Conservation (phyloP, 352 stramenopile species). For the Ophiocytium majus region DNA sequence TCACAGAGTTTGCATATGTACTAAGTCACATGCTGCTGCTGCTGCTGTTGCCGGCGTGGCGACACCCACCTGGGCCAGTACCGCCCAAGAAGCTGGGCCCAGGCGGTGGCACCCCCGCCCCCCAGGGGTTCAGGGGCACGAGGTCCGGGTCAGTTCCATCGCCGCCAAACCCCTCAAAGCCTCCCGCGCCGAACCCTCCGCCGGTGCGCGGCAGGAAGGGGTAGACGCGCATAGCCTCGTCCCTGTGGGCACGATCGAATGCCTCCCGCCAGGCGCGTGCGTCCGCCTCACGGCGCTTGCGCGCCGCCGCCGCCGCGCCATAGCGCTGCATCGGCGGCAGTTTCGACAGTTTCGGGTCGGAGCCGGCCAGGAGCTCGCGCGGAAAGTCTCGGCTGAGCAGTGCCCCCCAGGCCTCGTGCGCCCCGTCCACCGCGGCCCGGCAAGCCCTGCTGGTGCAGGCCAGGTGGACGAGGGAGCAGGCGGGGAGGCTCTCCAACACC, state of each 20-base stretch:
- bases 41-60: too few species aligned
- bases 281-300: neutral
- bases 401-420: neutral
- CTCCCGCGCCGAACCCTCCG: neutral
- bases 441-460: neutral
- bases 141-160: neutral
- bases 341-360: too few species aligned
- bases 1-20: too few species aligned
- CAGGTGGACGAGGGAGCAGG: neutral
- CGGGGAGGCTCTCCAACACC: neutral
- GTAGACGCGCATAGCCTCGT: neutral
- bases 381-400: neutral
- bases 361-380: neutral
- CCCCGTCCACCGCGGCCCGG: neutral
- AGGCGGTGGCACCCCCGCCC: neutral
- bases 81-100: neutral
- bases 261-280: neutral
- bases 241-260: neutral
- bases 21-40: too few species aligned
- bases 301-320: too few species aligned
- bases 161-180: neutral
- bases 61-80: too few species aligned
- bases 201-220: neutral
- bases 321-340: neutral
- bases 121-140: neutral